Evolutionary conservation across 2,329 filamentous ascomycete genomes (phyloP), one percentile per base, ranked within the genome.

Genomic region (Alternaria postmessia): DNA sequence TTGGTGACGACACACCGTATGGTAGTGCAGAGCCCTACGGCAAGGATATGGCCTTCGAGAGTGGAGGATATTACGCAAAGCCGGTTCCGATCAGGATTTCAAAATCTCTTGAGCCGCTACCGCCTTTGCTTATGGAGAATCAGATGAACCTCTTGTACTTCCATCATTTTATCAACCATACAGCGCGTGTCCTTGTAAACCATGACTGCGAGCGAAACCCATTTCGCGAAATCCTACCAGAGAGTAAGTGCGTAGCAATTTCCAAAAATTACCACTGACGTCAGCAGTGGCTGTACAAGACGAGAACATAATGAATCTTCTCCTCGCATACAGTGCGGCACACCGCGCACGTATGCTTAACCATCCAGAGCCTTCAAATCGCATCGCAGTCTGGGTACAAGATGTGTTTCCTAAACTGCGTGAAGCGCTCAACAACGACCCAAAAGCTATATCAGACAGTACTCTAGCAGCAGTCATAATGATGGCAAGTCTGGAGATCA

Each of bases 391-490:
- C 39, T 95, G 91, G 89, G 91, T 95, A 26, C 85, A 90, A 71
- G 87, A 92, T 67, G 91, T 92, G n/a, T 90, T 91, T 63, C 91
- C 91, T 0, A 87, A 88, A 16, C 83, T 96, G 20, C 87, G 91
- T 28, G 79, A 86, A 61, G 88, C 91, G 1, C 82, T 95, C 22
- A 83, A 85, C 59, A 55, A 67, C 2, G 85, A 88, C 54, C 64
- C 70, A 5, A 65, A 66, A 20, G 46, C 68, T 41, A 88, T 93
- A 11, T 89, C 90, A 1, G 89, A 93, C 66, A 87, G 87, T 16
- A 91, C 90, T 55, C 83, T 96, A 3, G 91, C 92, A 0, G 92
- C 91, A 0, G 90, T 92, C 7, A 93, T 96, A 63, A 93, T 95
- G 90, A 85, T 96, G 46, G 87, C 91, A 0, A 94, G 91, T 1